A percentile compares a stretch with the other conserved stretches of the same genome.
Evolutionary conservation across 768 basidiomycete genomes (phyloP).

Genomic region (Strobilomyces echinocephalus): DNA sequence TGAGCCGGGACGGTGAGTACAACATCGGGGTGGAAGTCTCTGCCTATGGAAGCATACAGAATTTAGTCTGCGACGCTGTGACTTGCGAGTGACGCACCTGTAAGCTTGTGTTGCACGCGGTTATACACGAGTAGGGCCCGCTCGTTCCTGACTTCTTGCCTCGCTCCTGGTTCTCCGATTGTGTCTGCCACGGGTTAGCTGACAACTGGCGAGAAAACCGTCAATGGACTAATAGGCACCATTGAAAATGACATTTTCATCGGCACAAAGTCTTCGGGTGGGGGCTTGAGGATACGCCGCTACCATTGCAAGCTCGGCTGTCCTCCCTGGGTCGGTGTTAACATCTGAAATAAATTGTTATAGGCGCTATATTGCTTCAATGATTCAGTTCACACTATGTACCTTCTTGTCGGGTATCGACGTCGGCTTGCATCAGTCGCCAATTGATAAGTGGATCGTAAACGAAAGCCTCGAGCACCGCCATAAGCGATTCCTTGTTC

Average conservation of each 20-base stretch:
- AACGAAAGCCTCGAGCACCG: conserved; percentile 98
- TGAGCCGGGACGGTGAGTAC: conserved; percentile 72
- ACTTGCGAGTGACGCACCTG: conserved; percentile 47
- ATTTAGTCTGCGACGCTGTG: not conserved
- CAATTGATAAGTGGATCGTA: conserved; percentile 98
- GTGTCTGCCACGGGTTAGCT: conserved; percentile 27
- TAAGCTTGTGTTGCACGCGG: conserved; percentile 92
- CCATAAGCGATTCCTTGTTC: conserved; percentile 98
- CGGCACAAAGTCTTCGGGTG: conserved; percentile 76
- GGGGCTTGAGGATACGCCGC: conserved; percentile 77
- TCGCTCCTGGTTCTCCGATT: conserved; percentile 51
- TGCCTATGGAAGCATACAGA: conserved; percentile 46
- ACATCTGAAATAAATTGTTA: conserved; percentile 27
- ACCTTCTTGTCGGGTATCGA: conserved; percentile 69
- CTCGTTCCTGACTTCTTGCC: conserved; percentile 86
- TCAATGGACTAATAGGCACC: conserved; percentile 44
- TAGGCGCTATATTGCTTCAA: not conserved
- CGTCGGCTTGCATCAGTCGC: conserved; percentile 85
- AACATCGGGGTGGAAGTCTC: conserved; percentile 87
- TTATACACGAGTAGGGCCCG: conserved; percentile 89
- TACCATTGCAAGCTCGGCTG: conserved; percentile 59
- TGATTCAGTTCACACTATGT: conserved; percentile 2
- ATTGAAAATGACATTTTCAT: conserved; percentile 92
- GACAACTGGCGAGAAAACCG: not conserved
- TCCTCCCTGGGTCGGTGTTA: conserved; percentile 48